phyloP scores from a whole-genome alignment of 1,284 basidiomycete species.

The Trichosporon coremiiforme region DNA sequence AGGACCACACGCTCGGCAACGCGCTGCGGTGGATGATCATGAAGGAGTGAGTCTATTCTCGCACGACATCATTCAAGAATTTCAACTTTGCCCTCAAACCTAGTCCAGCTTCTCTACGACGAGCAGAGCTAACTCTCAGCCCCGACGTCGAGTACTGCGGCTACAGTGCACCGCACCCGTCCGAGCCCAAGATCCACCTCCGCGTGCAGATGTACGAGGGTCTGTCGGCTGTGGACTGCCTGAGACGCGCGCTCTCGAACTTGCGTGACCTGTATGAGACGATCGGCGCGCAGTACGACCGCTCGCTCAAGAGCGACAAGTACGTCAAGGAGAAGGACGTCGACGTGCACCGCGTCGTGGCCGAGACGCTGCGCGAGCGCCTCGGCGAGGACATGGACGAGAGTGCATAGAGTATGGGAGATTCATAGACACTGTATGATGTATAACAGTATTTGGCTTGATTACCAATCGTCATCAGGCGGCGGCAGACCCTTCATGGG shows the following conservation, averaged over 20 bases:
- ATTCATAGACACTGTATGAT: constrained; percentile 20
- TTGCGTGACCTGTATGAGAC: constrained; percentile 72
- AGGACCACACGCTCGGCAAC: constrained; percentile 95
- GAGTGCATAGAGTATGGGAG: constrained; percentile 4
- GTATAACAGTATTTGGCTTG: constrained; percentile 16
- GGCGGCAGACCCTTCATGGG: constrained; percentile 37
- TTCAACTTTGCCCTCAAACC: no score
- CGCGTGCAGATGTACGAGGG: constrained; percentile 97
- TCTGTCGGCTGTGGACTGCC: constrained; percentile 73
- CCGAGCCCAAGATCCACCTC: constrained; percentile 92
- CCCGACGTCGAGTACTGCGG: constrained; percentile 99
- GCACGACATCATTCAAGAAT: no score
- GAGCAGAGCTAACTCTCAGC: constrained; percentile 59
- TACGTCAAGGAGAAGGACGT: constrained; percentile 53
- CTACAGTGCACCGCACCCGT: constrained; percentile 94
- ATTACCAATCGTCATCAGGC: constrained; percentile 51
- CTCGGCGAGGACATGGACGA: constrained; percentile 39
- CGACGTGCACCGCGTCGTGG: constrained; percentile 51
- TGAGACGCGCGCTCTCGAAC: constrained; percentile 71
- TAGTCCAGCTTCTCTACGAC: no score
- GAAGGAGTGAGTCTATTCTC: constrained; percentile 80
- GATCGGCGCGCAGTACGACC: constrained; percentile 67
- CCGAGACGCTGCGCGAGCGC: constrained; percentile 43
- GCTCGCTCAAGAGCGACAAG: constrained; percentile 41
- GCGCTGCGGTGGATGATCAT: constrained; percentile 95